Base-by-base conservation (phyloP, 129 eudicot species). In the Saposhnikovia divaricata region DNA sequence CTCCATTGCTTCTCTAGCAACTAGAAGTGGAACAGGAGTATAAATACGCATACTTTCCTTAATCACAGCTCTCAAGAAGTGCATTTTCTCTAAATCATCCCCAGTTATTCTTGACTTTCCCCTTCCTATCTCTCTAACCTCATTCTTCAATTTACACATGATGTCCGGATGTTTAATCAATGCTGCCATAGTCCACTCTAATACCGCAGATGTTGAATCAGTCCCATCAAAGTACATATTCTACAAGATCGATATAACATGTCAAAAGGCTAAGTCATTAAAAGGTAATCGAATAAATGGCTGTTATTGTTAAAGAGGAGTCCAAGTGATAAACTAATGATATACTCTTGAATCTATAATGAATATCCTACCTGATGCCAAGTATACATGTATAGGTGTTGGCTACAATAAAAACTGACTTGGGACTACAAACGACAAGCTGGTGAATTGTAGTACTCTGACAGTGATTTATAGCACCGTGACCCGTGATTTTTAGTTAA, bases 181-280 rank as follows among this genome's bases (percentile, higher is more conserved):
- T 9, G 68, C 68, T 59, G 68, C 68, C 68, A 59, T 59, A 23
- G 68, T 59, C 68, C 68, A 59, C 68, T 59, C 68, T 3, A 59
- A 59, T 59, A 59, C 34, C n/a, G 68, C 68, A 23, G 68, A 59
- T 59, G 68, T 59, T 9, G 68, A n/a, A 59, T 59, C 68, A 59
- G 68, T 59, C 34, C 68, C 68, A 59, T 59, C 34, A 59, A 59
- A 59, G 68, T 59, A 59, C 68, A 59, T 59, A 25, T 59, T 59
- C 68, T 59, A n/a, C 68, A 59, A 59, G 13, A 59, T 9, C 2
- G 5, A 59, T n/a, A 59, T 1, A 9, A 59, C 34, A 59, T n/a
- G 34, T n/a, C 34, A 59, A 59, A n/a, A 23, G 15, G 23, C 31
- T 25, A 59, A 11, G 50, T 46, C 9, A 46, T 46, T 11, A 11